A percentile compares a stretch with the other conserved stretches of the same genome.
Evolutionary conservation across 164 flowering plant species (phyloP).

Genomic region (Vitis cinerea): DNA sequence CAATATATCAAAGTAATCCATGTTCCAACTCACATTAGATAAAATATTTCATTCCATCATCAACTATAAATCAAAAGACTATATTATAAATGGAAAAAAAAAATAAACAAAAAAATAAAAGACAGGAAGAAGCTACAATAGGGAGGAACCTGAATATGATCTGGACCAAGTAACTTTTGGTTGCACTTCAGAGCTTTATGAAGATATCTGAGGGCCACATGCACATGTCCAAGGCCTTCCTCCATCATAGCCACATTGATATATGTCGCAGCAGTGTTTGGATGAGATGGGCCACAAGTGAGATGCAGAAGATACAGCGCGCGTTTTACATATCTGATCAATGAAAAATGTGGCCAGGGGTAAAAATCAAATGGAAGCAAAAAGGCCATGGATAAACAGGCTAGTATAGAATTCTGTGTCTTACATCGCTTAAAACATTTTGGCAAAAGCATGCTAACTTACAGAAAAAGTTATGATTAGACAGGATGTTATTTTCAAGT

Average conservation of each 20-base stretch:
- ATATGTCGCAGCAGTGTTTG: constrained; percentile 99
- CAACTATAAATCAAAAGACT: background rate
- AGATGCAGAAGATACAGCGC: constrained; percentile 92
- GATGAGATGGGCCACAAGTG: constrained; percentile 99
- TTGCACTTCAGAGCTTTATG: constrained; percentile 98
- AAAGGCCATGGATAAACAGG: too few species aligned
- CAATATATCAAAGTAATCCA: background rate
- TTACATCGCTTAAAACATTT: too few species aligned
- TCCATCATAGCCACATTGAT: constrained; percentile 99
- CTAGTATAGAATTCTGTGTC: too few species aligned
- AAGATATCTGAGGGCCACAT: constrained; percentile 95
- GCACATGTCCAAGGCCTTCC: constrained; percentile 99
- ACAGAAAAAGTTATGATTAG: too few species aligned
- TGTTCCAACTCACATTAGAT: background rate
- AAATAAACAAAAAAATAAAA: background rate
- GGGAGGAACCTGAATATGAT: constrained; percentile 86
- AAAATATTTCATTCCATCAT: background rate
- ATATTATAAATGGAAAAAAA: background rate
- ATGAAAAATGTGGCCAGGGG: background rate
- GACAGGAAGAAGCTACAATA: constrained; percentile 1
- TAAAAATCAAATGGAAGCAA: background rate
- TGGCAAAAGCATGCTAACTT: too few species aligned
- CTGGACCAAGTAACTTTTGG: constrained; percentile 94
- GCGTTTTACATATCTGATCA: constrained; percentile 90
- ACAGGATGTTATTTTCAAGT: too few species aligned